phyloP scores from a whole-genome alignment of 2,329 filamentous ascomycete species.

The Akanthomyces dipterigenus region DNA sequence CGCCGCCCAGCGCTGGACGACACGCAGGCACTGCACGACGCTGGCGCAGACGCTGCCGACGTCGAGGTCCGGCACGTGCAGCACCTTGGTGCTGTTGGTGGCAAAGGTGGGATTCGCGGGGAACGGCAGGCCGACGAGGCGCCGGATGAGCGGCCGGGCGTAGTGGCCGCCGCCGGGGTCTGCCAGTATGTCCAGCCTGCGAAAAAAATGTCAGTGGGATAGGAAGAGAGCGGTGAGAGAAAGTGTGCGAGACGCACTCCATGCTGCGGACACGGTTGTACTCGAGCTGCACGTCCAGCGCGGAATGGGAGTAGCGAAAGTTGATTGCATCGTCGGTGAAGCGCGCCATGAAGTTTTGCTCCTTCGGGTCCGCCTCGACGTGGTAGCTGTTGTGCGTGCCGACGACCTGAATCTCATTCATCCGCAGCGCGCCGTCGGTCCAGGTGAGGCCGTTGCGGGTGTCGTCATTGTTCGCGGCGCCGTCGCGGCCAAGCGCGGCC shows the following conservation, averaged over 20 bases:
- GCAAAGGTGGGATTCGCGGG: slow-evolving; percentile 32
- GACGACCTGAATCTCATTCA: slow-evolving; percentile 46
- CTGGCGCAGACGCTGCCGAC: slow-evolving; percentile 39
- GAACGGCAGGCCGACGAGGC: slow-evolving; percentile 29
- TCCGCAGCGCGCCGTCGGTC: slow-evolving; percentile 29
- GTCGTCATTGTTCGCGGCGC: not conserved
- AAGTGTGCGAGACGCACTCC: slow-evolving; percentile 22
- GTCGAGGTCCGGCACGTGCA: slow-evolving; percentile 45
- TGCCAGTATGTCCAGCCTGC: slow-evolving; percentile 38
- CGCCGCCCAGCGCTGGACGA: slow-evolving; percentile 39
- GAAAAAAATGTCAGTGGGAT: not conserved
- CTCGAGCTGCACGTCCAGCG: slow-evolving; percentile 36
- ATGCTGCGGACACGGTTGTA: slow-evolving; percentile 40
- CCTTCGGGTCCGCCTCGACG: slow-evolving; percentile 34
- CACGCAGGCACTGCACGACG: slow-evolving; percentile 34
- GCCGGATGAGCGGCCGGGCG: slow-evolving; percentile 36
- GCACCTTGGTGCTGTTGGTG: slow-evolving; percentile 39
- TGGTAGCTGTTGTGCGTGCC: slow-evolving; percentile 48
- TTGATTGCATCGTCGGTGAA: slow-evolving; percentile 31
- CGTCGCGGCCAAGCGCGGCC: not conserved
- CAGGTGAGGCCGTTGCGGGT: slow-evolving; percentile 26
- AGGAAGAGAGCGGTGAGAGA: not conserved
- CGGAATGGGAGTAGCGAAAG: slow-evolving; percentile 41
- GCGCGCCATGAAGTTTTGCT: slow-evolving; percentile 32
- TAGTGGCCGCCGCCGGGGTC: slow-evolving; percentile 42